Percentiles rank a stretch among this genome's conserved stretches.
Evolutionary conservation across 1,139 yeast species (phyloP).

Genomic region (Sugiyamaella pinicola): DNA sequence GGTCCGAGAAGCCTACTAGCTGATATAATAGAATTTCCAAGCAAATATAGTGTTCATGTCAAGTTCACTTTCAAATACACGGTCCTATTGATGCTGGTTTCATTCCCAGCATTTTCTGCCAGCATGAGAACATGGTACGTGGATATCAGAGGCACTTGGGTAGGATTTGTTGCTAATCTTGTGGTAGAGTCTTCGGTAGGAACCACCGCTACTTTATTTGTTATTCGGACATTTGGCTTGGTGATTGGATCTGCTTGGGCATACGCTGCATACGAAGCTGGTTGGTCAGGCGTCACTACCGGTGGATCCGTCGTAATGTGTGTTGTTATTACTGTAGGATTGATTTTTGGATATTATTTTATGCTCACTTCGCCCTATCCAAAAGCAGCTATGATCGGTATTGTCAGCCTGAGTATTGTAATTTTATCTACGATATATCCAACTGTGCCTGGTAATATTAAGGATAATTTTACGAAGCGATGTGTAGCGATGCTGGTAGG

Average conservation of each 20-base stretch:
- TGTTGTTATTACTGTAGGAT: constrained; percentile 48
- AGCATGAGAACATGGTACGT: constrained; percentile 50
- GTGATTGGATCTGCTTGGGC: constrained; percentile 54
- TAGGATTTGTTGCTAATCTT: constrained; percentile 54
- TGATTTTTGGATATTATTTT: constrained; percentile 50
- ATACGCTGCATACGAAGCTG: constrained; percentile 49
- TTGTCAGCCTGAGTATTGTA: constrained; percentile 51
- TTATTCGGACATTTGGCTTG: constrained; percentile 51
- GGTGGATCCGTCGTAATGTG: constrained; percentile 49
- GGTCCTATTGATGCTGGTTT: constrained; percentile 48
- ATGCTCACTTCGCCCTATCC: constrained; percentile 51
- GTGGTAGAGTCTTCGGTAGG: constrained; percentile 55
- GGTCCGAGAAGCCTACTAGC: constrained; percentile 13
- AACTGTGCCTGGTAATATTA: constrained; percentile 46
- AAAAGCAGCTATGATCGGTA: constrained; percentile 53
- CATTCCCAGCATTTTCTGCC: constrained; percentile 54
- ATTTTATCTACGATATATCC: constrained; percentile 49
- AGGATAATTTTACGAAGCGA: constrained; percentile 51
- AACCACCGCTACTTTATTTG: constrained; percentile 51
- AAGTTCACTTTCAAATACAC: constrained; percentile 50
- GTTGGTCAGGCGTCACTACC: constrained; percentile 38
- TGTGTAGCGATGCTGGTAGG: constrained; percentile 55
- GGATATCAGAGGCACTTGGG: constrained; percentile 53
- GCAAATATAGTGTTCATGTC: constrained; percentile 19
- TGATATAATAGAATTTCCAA: constrained; percentile 20